Evolutionary conservation across 106 monocot genomes (phyloP).

Genomic region (Posidonia australis): DNA sequence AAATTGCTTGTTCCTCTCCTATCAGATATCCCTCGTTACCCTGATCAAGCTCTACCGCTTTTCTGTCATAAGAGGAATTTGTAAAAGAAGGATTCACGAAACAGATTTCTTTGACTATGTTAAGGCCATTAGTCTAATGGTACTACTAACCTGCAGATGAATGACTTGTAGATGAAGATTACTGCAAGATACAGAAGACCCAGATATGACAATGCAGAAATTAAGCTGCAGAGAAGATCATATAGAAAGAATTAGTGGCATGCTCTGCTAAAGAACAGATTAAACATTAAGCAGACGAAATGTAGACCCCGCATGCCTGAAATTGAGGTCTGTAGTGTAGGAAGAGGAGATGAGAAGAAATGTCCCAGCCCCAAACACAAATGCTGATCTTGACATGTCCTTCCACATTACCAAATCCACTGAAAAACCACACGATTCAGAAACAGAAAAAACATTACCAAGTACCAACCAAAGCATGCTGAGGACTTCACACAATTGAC

Average conservation of each 20-base stretch:
- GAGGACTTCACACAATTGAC: no score
- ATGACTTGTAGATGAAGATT: constrained; percentile 66
- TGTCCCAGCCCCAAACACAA: constrained; percentile 36
- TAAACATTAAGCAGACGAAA: background rate
- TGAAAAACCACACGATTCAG: constrained; percentile 12
- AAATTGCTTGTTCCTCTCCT: constrained; percentile 89
- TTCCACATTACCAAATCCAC: constrained; percentile 97
- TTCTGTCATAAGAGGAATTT: constrained; percentile 24
- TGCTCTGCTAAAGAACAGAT: background rate
- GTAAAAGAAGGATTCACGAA: background rate
- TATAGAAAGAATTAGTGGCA: background rate
- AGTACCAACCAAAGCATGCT: background rate
- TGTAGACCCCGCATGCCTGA: constrained; percentile 21
- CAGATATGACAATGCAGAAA: constrained; percentile 63
- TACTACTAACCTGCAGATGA: constrained; percentile 46
- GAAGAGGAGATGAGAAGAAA: constrained; percentile 41
- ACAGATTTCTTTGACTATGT: background rate
- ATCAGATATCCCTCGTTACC: constrained; percentile 27
- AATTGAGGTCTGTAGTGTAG: constrained; percentile 32
- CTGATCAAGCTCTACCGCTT: constrained; percentile 18
- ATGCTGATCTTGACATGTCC: constrained; percentile 46
- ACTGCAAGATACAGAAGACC: constrained; percentile 67
- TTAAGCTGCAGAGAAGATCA: constrained; percentile 42
- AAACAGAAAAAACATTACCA: background rate
- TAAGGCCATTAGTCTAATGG: background rate